Conservation (phyloP, 192 early-diverging fungal genomes). For the Dissophora globulifera region DNA sequence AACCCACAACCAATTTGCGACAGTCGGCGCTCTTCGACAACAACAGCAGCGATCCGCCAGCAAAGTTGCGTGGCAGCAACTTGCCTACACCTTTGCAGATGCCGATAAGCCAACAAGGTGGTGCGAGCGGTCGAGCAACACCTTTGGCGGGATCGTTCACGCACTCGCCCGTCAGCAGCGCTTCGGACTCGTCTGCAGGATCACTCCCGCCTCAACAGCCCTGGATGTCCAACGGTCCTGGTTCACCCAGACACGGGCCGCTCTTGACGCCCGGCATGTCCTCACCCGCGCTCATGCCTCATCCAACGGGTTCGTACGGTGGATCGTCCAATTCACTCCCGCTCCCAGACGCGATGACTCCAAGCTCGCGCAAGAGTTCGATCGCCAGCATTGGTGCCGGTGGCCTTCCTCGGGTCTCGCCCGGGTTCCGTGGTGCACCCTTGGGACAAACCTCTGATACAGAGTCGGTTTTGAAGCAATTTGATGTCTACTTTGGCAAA, state of each 20-base stretch:
- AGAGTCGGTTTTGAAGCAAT: slow-evolving; percentile 61
- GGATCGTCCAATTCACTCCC: slow-evolving; percentile 34
- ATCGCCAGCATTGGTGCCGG: slow-evolving; percentile 20
- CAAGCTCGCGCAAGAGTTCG: slow-evolving; percentile 34
- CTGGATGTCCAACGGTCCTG: slow-evolving; percentile 5
- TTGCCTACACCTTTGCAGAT: slow-evolving; percentile 35
- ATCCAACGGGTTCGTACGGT: slow-evolving; percentile 5
- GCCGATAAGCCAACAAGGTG: no score
- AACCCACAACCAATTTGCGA: slow-evolving; percentile 7
- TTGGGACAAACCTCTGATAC: slow-evolving; percentile 55
- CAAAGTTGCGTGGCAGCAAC: slow-evolving; percentile 7
- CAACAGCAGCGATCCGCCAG: no score
- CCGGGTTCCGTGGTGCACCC: slow-evolving; percentile 49
- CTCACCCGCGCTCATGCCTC: slow-evolving; percentile 24
- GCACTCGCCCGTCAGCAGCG: slow-evolving; percentile 1
- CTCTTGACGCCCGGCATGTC: slow-evolving; percentile 27
- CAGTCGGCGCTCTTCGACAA: slow-evolving; percentile 7
- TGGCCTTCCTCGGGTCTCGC: slow-evolving; percentile 13
- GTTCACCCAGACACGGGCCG: slow-evolving; percentile 36
- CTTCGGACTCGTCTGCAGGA: neutral
- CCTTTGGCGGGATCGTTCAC: neutral
- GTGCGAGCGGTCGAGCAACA: neutral
- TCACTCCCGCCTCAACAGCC: slow-evolving; percentile 1
- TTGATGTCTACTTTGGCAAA: slow-evolving; percentile 76
- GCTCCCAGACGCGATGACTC: slow-evolving; percentile 19